A percentile compares a stretch with the other conserved stretches of the same genome.
phyloP scores from a whole-genome alignment of 2,329 filamentous ascomycete species.

The Colletotrichum tropicale region DNA sequence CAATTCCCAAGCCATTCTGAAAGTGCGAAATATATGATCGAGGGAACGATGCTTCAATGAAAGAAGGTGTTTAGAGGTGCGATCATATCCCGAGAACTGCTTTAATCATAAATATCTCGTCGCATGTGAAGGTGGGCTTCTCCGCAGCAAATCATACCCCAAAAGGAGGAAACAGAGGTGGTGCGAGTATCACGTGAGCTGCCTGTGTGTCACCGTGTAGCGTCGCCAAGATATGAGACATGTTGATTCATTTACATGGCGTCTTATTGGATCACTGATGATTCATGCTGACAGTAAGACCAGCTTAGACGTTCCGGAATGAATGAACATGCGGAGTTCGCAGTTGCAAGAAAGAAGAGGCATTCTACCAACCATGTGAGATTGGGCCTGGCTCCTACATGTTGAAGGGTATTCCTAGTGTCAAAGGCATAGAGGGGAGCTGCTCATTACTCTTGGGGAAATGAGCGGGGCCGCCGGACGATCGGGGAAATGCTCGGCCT shows the following conservation, averaged over 20 bases:
- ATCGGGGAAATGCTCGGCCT: not conserved
- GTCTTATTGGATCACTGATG: not conserved
- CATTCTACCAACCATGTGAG: no score
- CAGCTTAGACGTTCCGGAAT: fast-evolving
- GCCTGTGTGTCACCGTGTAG: not conserved
- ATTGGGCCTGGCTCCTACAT: not conserved
- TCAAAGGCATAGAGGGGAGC: not conserved
- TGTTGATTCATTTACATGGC: not conserved
- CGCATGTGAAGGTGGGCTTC: not conserved
- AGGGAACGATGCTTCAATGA: not conserved
- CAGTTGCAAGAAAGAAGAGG: not conserved
- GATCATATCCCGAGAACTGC: no score
- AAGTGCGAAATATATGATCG: not conserved
- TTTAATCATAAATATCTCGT: not conserved
- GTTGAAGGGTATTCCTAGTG: not conserved
- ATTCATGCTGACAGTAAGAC: not conserved
- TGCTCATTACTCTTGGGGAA: not conserved
- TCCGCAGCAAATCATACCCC: not conserved
- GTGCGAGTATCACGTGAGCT: not conserved
- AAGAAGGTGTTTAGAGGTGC: not conserved
- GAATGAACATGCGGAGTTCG: fast-evolving
- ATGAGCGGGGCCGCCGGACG: not conserved
- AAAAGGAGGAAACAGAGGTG: not conserved
- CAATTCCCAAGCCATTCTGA: not conserved
- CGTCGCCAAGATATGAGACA: not conserved